Conservation (phyloP, 129 eudicot species). For the Pulicaria dysenterica region DNA sequence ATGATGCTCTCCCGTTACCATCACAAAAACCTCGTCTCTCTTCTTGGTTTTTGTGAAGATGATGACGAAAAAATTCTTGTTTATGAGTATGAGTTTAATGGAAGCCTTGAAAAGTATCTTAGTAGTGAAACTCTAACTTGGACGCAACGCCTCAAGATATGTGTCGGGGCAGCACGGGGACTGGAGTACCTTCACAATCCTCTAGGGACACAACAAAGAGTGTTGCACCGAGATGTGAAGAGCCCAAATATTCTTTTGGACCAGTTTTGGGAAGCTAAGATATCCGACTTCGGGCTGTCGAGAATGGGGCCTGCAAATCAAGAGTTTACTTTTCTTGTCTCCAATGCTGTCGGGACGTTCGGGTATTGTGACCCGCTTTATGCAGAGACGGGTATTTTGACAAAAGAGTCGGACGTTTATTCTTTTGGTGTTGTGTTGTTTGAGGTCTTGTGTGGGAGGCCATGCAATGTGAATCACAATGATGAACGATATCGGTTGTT, state of each 20-base stretch:
- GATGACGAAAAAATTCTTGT: slow-evolving; percentile 18
- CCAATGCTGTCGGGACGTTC: slow-evolving; percentile 22
- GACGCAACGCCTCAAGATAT: slow-evolving; percentile 23
- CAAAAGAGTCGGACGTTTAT: slow-evolving; percentile 27
- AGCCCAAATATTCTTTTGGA: slow-evolving; percentile 11
- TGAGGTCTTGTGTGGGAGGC: slow-evolving; percentile 30
- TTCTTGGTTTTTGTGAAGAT: slow-evolving; percentile 27
- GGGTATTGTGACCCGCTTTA: slow-evolving; percentile 31
- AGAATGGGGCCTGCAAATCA: slow-evolving; percentile 23
- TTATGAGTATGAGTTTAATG: slow-evolving; percentile 22
- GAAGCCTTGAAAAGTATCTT: slow-evolving; percentile 29
- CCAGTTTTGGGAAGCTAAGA: slow-evolving; percentile 23
- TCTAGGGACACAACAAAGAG: slow-evolving; percentile 22
- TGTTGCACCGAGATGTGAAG: slow-evolving; percentile 29
- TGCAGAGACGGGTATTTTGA: slow-evolving; percentile 10
- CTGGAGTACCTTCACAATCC: slow-evolving; percentile 26
- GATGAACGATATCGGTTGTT: slow-evolving; percentile 1
- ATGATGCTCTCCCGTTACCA: slow-evolving; percentile 24
- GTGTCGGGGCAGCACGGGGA: slow-evolving; percentile 19
- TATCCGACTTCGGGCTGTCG: slow-evolving; percentile 21
- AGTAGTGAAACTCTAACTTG: background rate
- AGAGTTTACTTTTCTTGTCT: slow-evolving; percentile 25
- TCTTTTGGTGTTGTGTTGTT: slow-evolving; percentile 26
- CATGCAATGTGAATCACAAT: slow-evolving; percentile 5
- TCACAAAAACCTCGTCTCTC: slow-evolving; percentile 25